These are phyloP conservation scores for Cladosporium sp. DNA, from an alignment of 2,329 filamentous ascomycete species.

Conservation along the genomic window DNA sequence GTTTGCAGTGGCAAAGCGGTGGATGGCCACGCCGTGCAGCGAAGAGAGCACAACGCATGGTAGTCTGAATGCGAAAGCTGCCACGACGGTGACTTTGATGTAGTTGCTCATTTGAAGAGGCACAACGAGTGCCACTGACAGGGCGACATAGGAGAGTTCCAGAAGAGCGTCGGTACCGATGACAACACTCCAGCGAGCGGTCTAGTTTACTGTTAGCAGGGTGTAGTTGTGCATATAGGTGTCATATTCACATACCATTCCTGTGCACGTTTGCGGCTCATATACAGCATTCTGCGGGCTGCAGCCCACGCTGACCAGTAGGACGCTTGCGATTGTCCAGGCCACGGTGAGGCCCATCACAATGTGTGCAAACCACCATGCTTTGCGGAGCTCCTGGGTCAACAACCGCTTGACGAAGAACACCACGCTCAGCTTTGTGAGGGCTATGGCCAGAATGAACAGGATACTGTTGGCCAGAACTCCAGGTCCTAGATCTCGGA, in stretches of 20 bases:
- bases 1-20: constrained; percentile 27
- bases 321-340: constrained; percentile 33
- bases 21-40: constrained; percentile 24
- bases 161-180: constrained; percentile 33
- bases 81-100: constrained; percentile 35
- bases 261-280: constrained; percentile 25
- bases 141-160: constrained; percentile 31
- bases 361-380: constrained; percentile 27
- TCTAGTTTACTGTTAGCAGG: constrained; percentile 20
- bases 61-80: constrained; percentile 35
- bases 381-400: constrained; percentile 30
- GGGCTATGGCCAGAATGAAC: constrained; percentile 31
- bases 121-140: constrained; percentile 32
- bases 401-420: constrained; percentile 37
- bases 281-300: constrained; percentile 24
- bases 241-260: constrained; percentile 24
- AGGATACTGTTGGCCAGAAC: constrained; percentile 34
- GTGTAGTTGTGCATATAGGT: neutral
- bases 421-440: constrained; percentile 37
- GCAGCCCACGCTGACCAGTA: constrained; percentile 28
- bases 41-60: constrained; percentile 29
- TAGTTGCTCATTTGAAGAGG: constrained; percentile 34
- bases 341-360: constrained; percentile 26
- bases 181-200: constrained; percentile 32
- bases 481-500: constrained; percentile 23